Percentiles rank a stretch among this genome's conserved stretches.
Evolutionary conservation across 2,329 filamentous ascomycete genomes (phyloP).

Genomic region (Pseudocercospora fijiensis): DNA sequence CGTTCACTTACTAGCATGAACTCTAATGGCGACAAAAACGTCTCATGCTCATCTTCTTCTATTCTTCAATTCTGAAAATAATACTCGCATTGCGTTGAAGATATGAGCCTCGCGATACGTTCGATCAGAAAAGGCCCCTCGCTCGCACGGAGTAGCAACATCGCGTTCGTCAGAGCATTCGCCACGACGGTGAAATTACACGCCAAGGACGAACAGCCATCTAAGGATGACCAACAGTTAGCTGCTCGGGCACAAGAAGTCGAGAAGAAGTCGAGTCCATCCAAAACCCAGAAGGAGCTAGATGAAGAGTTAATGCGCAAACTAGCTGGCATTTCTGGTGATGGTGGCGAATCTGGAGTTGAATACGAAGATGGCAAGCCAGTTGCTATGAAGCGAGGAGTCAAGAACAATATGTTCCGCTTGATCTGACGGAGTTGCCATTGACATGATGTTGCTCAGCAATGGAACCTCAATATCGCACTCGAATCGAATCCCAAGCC

Average conservation of each 20-base stretch:
- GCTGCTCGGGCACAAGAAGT: conserved; percentile 20
- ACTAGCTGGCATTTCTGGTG: conserved; percentile 66
- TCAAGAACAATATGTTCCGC: conserved; percentile 75
- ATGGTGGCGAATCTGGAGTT: conserved; percentile 68
- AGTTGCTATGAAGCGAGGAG: conserved; percentile 69
- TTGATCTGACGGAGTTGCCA: conserved; percentile 52
- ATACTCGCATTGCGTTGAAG: not conserved
- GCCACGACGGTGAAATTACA: not conserved
- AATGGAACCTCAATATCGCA: not conserved
- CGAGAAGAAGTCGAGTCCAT: conserved; percentile 25
- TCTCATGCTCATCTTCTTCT: not conserved
- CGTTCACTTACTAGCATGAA: not conserved
- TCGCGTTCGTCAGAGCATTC: not conserved
- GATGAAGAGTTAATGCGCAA: conserved; percentile 67
- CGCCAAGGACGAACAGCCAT: conserved; percentile 5
- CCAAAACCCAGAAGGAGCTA: conserved; percentile 60
- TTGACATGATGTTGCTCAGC: not conserved
- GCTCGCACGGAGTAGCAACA: too few species aligned
- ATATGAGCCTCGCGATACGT: not conserved
- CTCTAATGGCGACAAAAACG: not conserved
- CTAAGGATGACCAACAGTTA: conserved; percentile 23
- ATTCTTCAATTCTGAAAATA: not conserved
- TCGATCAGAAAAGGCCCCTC: not conserved
- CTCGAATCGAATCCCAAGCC: not conserved
- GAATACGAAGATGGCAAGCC: conserved; percentile 75